Evolutionary conservation across 2,329 filamentous ascomycete species (phyloP), one percentile per base, ranked within the genome.

Genomic region (Cryphonectria japonica): DNA sequence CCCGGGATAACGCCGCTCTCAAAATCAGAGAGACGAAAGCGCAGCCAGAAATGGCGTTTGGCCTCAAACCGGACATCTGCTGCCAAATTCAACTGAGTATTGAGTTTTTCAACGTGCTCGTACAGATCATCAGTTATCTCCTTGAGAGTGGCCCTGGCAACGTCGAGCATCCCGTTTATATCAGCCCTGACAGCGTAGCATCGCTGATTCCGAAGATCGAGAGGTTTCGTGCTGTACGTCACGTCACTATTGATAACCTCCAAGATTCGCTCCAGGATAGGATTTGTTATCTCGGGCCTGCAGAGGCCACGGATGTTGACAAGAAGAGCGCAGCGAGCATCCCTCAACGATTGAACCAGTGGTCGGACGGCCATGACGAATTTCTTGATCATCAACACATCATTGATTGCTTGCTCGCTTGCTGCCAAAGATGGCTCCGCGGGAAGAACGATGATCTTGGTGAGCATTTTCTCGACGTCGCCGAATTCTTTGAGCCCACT

Each of bases 171-270:
- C 2, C 93, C 93, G 75, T 93, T 94, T 59, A 96, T 89, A 0
- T 93, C 93, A 62, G 93, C 89, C 87, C 93, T 69, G 32, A 73
- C 67, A 6, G 71, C 69, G 26, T 67, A 73, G 2, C 71, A 69
- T 73, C 95, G 87, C 78, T 98, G 95, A 73, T 98, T 97, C 19
- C 95, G 88, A 70, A 97, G 84, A 73, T 98, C 95, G 5, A 98
- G 85, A 0, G 96, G 92, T 32, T 91, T 89, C 63, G 87, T 93
- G 71, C 93, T 92, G 75, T 92, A 97, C 0, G 86, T 88, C 0
- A 94, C 93, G 78, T 97, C 93, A 11, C 92, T 87, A 74, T 98
- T 96, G 75, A 99, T 91, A 0, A 88, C 88, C 19, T 85, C 82
- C 61, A 87, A 82, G 67, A 99, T 94, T 1, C 92, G 81, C 2